Percentiles rank a stretch among this genome's conserved stretches.
Evolutionary conservation across 1,284 basidiomycete genomes (phyloP).

Genomic region (Leccinum subrobustum): DNA sequence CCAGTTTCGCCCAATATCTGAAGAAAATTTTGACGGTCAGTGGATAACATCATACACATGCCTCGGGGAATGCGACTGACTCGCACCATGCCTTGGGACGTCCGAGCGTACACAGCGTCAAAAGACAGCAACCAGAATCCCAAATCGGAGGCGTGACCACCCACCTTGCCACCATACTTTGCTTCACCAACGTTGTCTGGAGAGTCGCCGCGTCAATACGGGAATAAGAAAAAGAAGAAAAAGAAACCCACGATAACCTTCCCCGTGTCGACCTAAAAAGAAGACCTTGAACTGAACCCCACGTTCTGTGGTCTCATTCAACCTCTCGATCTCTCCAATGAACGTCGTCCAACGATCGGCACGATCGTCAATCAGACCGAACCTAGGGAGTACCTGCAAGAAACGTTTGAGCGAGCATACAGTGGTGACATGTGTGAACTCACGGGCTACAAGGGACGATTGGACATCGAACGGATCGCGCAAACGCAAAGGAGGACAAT

Average conservation of each 20-base stretch:
- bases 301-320: constrained; percentile 45
- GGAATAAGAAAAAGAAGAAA: neutral
- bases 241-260: constrained; percentile 48
- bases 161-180: constrained; percentile 65
- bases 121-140: neutral
- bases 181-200: constrained; percentile 71
- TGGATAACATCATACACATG: neutral
- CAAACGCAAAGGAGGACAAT: neutral
- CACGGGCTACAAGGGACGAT: constrained; percentile 17
- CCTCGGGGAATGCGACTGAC: constrained; percentile 36
- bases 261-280: constrained; percentile 67
- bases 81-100: constrained; percentile 47
- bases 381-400: constrained; percentile 53
- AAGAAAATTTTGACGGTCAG: neutral
- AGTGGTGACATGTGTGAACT: neutral
- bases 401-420: neutral
- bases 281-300: constrained; percentile 59
- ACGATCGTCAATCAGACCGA: constrained; percentile 58
- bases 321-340: constrained; percentile 36
- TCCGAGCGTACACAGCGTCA: constrained; percentile 1
- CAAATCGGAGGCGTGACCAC: constrained; percentile 12
- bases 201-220: neutral
- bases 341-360: constrained; percentile 55
- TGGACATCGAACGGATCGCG: neutral
- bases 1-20: constrained; percentile 68